These are phyloP conservation scores for Alternaria metachromatica DNA, from an alignment of 2,329 filamentous ascomycete species.

Conservation along the genomic window DNA sequence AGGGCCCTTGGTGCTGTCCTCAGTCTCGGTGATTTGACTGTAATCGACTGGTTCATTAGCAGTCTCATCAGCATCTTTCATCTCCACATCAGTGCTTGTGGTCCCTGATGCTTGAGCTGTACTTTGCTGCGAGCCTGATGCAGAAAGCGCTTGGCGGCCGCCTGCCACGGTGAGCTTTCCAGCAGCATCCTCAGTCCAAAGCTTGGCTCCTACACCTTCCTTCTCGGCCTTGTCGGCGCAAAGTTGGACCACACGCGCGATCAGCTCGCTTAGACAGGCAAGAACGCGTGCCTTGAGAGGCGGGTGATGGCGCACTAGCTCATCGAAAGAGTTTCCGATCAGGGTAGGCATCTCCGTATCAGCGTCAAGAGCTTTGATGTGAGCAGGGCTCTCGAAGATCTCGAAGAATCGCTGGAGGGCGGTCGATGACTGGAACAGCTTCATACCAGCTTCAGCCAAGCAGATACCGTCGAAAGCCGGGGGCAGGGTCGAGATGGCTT, in stretches of 20 bases:
- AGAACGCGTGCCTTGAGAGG: constrained; percentile 79
- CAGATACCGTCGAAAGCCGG: constrained; percentile 92
- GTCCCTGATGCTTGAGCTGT: constrained; percentile 19
- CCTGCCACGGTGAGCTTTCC: constrained; percentile 68
- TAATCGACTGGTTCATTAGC: constrained; percentile 38
- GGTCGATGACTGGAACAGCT: constrained; percentile 81
- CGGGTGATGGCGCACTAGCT: constrained; percentile 92
- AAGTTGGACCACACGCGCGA: constrained; percentile 78
- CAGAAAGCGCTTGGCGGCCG: constrained; percentile 54
- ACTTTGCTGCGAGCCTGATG: constrained; percentile 49
- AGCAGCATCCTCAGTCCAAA: constrained; percentile 68
- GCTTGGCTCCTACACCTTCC: constrained; percentile 77
- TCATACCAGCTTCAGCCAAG: constrained; percentile 84
- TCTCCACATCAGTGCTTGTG: constrained; percentile 62
- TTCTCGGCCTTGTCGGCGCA: constrained; percentile 73
- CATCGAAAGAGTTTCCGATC: constrained; percentile 87
- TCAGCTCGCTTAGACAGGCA: constrained; percentile 86
- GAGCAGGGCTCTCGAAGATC: constrained; percentile 91
- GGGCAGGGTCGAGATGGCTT: constrained; percentile 87
- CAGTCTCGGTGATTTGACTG: constrained; percentile 55
- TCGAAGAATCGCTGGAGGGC: constrained; percentile 89
- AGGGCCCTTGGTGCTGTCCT: constrained; percentile 58
- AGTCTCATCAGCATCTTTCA: constrained; percentile 60
- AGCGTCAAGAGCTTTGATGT: constrained; percentile 81
- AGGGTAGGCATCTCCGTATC: constrained; percentile 75